A percentile compares a stretch with the other conserved stretches of the same genome.
phyloP scores from a whole-genome alignment of 169 alveolate species.

The Plasmodium fragile region DNA sequence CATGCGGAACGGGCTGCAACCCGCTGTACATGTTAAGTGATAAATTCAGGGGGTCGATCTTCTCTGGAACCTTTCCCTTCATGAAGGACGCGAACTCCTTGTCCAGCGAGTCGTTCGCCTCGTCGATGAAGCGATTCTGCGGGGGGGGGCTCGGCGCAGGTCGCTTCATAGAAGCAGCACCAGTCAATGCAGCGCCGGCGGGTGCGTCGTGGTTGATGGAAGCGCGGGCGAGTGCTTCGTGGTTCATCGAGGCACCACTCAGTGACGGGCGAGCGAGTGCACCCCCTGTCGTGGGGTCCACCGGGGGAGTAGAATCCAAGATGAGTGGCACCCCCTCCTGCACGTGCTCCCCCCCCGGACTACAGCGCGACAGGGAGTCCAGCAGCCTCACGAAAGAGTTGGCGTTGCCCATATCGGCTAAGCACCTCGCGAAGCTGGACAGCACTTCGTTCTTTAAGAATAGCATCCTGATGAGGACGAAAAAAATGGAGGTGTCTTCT shows the following conservation, averaged over 20 bases:
- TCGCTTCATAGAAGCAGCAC: not conserved
- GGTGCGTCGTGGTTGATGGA: not conserved
- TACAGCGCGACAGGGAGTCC: not conserved
- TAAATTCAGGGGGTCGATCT: not conserved
- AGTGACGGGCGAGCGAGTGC: too few species aligned
- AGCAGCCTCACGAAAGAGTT: constrained; percentile 44
- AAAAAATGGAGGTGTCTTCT: constrained; percentile 49
- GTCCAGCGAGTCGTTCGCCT: constrained; percentile 7
- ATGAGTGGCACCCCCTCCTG: not conserved
- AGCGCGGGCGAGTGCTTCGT: not conserved
- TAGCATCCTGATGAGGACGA: constrained; percentile 43
- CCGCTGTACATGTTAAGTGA: not conserved
- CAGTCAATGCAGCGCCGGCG: not conserved
- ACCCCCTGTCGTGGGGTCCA: not conserved
- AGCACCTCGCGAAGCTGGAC: not conserved
- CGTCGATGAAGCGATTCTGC: not conserved
- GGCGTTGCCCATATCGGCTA: constrained; percentile 20
- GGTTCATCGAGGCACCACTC: too few species aligned
- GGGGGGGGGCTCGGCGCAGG: not conserved
- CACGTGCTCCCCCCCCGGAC: not conserved
- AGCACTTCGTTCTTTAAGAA: constrained; percentile 45
- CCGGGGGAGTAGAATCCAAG: not conserved
- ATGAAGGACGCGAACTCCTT: constrained; percentile 32
- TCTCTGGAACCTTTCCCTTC: constrained; percentile 33
- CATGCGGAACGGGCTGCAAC: not conserved